Evolutionary conservation across 225 moss, liverwort and hornwort genomes (phyloP), one percentile per base, ranked within the genome.

Genomic region (Rhytidiadelphus loreus): DNA sequence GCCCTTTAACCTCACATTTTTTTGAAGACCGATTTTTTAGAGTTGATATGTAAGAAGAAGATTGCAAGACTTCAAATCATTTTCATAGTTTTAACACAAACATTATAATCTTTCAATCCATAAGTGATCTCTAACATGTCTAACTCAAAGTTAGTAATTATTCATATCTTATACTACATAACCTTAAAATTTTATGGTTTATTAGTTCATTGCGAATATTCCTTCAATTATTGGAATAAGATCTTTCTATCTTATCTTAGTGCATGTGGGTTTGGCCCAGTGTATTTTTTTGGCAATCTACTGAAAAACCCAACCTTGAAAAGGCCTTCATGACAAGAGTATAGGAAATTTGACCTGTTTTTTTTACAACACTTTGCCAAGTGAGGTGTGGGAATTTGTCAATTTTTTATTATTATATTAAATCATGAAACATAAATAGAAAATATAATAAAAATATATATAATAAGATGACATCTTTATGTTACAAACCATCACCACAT

Each of bases 291-390:
- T 17, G 19, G 30, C 11, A 19, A n/a, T 68, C 68, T 68, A n/a
- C n/a, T n/a, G 7, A 12, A n/a, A 23, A 23, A 23, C 22, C 0
- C 0, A 12, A n/a, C 4, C 4, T 23, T 0, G 4, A 13, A 7
- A 23, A 23, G 13, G 24, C 7, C 39, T 39, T 39, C 7, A 1
- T 0, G 2, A 21, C 7, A 4, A 68, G 23, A 39, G 0, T 70
- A 8, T 14, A 70, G 7, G 2, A 25, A 70, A 39, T 41, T 41
- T 65, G 10, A 12, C n/a, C n/a, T 11, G 8, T 11, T 65, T 18
- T n/a, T 10, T 70, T 70, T 4, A 41, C 14, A 14, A 39, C 3
- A 14, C 4, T 39, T 41, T 24, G 4, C 1, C 13, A 68, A n/a
- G 12, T 23, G 13, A 69, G 2, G 9, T 4, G 2, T 39, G 8